Base-by-base conservation (phyloP, 768 basidiomycete species). In the Scleroderma citrinum region DNA sequence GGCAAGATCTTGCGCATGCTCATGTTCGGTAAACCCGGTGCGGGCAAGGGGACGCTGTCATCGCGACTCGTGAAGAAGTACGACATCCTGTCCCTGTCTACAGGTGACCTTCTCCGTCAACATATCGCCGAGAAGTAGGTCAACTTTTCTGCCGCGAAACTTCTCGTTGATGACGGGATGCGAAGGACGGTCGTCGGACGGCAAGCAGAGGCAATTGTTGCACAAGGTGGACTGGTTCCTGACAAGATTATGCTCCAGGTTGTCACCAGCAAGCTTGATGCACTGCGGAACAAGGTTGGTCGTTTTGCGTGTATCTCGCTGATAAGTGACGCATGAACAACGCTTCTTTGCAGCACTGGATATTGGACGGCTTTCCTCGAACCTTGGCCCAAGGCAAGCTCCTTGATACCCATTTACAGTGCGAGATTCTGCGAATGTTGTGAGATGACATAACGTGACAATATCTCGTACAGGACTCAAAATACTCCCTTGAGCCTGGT, bases 321-420 rank as follows among this genome's bases (percentile, higher is more conserved):
- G 13, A 21, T 34, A 13, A 38, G 19, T 41, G 7, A 17, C 31
- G 3, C 11, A 8, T 51, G 46, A 40, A 48, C 46, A 7, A 29
- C 16, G 39, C 16, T 32, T 14, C 11, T 51, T 26, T 49, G 7
- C 52, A 92, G 87, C 84, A 88, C 60, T 94, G 92, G 92, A 86
- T 95, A 54, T 66, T 94, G 38, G 93, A 95, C 56, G 93, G 93
- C 24, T 94, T 95, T 60, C 93, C 93, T 45, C 83, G 92, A 32
- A 95, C 92, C 11, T 69, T 92, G 2, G 80, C 75, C n/a, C 92
- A 95, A 65, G 91, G 85, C 3, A 72, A 81, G 62, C 72, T 92
- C 39, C 75, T 95, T 8, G 87, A 94, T 68, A 70, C 73, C 17
- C 80, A 90, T 65, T 77, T 94, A 45, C 75, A 76, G 86, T 87